Evolutionary conservation across 2,329 filamentous ascomycete species (phyloP).

Genomic region (Ophiostoma tasmaniense): DNA sequence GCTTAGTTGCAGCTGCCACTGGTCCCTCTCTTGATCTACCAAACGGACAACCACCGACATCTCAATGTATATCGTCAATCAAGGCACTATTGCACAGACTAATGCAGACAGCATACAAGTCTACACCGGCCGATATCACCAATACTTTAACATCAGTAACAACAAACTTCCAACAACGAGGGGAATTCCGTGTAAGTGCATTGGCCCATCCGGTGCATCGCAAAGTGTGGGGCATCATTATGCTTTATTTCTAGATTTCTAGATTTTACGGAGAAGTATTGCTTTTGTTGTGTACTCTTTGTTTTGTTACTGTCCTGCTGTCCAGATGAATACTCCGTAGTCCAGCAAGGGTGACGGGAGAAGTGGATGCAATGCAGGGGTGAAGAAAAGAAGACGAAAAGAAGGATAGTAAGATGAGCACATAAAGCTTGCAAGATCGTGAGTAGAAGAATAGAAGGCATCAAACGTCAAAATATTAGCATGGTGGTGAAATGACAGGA

Average conservation of each 20-base stretch:
- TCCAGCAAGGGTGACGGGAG: not conserved
- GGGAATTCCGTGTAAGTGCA: conserved; percentile 1
- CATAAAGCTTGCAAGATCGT: not conserved
- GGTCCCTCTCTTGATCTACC: not conserved
- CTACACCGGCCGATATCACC: too few species aligned
- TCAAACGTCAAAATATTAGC: not conserved
- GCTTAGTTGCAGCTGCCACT: not conserved
- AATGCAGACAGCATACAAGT: too few species aligned
- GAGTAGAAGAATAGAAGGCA: not conserved
- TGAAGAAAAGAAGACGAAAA: not conserved
- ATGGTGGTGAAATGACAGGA: not conserved
- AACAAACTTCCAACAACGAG: not conserved
- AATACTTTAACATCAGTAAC: too few species aligned
- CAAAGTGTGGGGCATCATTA: not conserved
- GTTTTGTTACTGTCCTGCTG: not conserved
- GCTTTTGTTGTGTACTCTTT: not conserved
- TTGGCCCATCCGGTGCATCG: not conserved
- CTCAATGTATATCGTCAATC: too few species aligned
- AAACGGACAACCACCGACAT: too few species aligned
- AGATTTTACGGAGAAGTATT: not conserved
- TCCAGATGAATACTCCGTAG: not conserved
- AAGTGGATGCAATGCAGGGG: not conserved
- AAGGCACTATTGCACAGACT: too few species aligned
- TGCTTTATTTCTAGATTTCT: not conserved
- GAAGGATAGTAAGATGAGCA: not conserved